Conservation (phyloP, 2,329 filamentous ascomycete species). For the Aspergillus amoenus region DNA sequence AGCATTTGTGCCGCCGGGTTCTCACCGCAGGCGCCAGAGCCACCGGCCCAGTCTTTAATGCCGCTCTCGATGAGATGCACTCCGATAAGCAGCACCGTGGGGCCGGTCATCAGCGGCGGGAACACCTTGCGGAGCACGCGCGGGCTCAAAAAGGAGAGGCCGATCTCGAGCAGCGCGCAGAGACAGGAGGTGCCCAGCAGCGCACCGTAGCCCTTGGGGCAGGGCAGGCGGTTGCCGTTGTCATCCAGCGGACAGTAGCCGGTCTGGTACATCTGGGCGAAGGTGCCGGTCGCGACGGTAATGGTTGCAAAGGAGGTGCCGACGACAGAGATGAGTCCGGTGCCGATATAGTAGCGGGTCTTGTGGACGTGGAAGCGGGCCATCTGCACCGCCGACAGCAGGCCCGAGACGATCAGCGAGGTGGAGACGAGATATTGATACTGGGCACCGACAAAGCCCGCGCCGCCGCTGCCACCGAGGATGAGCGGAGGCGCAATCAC, state of each 20-base stretch:
- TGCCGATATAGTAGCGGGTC: slow-evolving; percentile 63
- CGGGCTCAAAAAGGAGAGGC: slow-evolving; percentile 61
- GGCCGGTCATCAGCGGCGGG: slow-evolving; percentile 67
- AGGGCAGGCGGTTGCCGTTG: slow-evolving; percentile 59
- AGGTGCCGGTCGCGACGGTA: slow-evolving; percentile 62
- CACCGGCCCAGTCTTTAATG: slow-evolving; percentile 69
- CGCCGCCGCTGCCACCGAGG: background rate
- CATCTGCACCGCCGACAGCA: slow-evolving; percentile 66
- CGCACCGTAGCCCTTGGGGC: slow-evolving; percentile 66
- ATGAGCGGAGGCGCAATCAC: slow-evolving; percentile 14
- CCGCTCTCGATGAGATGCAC: slow-evolving; percentile 63
- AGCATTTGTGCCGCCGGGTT: slow-evolving; percentile 29
- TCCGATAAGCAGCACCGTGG: slow-evolving; percentile 66
- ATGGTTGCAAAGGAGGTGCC: slow-evolving; percentile 68
- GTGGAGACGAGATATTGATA: slow-evolving; percentile 65
- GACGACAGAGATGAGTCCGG: slow-evolving; percentile 66
- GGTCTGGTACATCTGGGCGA: slow-evolving; percentile 62
- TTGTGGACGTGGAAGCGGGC: slow-evolving; percentile 63
- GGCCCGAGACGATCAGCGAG: slow-evolving; percentile 65
- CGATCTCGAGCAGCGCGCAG: slow-evolving; percentile 57
- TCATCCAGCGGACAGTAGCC: slow-evolving; percentile 61
- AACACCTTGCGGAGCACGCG: slow-evolving; percentile 63
- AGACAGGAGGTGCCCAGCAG: slow-evolving; percentile 57
- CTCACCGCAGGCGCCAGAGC: slow-evolving; percentile 48
- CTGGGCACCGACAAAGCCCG: slow-evolving; percentile 49